Base-by-base conservation (phyloP, 371 early-diverging fungal species). In the Batkoa obscura region DNA sequence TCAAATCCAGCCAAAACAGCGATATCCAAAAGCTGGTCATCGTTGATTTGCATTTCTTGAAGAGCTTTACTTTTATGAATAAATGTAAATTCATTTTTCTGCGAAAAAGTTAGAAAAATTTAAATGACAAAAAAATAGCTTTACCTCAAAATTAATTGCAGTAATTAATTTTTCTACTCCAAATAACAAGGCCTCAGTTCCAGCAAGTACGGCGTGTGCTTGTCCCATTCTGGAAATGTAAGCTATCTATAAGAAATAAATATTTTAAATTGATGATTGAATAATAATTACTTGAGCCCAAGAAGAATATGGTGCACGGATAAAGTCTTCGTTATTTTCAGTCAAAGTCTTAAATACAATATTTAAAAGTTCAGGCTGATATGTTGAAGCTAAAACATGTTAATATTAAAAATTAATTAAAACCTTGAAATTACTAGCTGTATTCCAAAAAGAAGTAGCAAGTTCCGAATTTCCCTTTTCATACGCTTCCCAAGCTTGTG, bases 1-100 rank as follows among this genome's bases (percentile, higher is more conserved):
- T 87, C 84, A 49, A 75, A 82, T 30, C 90, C 90, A 6, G 86
- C 83, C 47, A 89, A 64, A 43, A 89, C 76, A 66, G 87, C 86
- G 39, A 81, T 72, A 62, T 89, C 90, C 50, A 88, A 58, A 57
- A 88, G 80, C 55, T 86, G 90, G 17, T 88, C 86, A 36, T 74
- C 70, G 1, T 73, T 64, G 30, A 89, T 65, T 42, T 72, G 71
- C 49, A 88, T 62, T 57, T 80, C 78, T 50, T 66, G 68, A 12
- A 85, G 66, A 4, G 85, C 72, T 10, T 71, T 64, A 56, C 75
- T 71, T 63, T 84, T 85, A 56, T 68, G 74, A 37, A 86, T 68
- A 72, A 75, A 79, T 38, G 71, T 62, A 59, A 81, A 88, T 42
- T 64, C 79, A 78, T 63, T 71, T 54, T 43, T 46, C 13, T 38